Base-by-base conservation (phyloP, 805 yeast genomes). In the Teunomyces barrocoloradensis region DNA sequence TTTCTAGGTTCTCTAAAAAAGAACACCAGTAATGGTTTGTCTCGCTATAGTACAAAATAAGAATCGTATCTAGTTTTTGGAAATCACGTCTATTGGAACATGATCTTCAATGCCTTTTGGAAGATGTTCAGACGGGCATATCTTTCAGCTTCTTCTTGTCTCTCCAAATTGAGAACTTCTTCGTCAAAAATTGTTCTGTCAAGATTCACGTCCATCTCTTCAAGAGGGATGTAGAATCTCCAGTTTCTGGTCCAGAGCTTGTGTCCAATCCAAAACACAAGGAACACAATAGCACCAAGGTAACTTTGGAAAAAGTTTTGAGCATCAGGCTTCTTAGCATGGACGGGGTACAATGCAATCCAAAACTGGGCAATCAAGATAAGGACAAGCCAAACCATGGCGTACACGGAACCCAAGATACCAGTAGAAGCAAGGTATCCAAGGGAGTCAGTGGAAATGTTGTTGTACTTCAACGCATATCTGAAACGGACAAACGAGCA, bases 281-380 rank as follows among this genome's bases (percentile, higher is more conserved):
- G 40, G 29, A 68, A 56, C n/a, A 68, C 68, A 20, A 62, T 53
- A 21, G 64, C 69, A 42, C 69, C 73, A 46, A 68, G 56, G 53
- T 68, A 68, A 38, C 53, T 54, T 46, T 68, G 65, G 60, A 68
- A 68, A 47, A 68, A 68, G 47, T 57, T 55, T 11, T 48, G 40
- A 12, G 60, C 71, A 43, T 56, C 50, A n/a, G 68, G 64, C 27
- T 49, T 59, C 44, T 56, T 53, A 15, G 50, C 45, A 17, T 55
- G 71, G 47, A 63, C 52, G 6, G 77, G 77, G 62, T 52, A 72
- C 47, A 72, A 66, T 4, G 77, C 73, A 42, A 72, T 71, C 74
- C 74, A 72, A 56, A 72, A 72, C 55, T 72, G 76, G 20, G 72
- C 74, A 46, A 72, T 57, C 53, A 72, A 61, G 43, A 72, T 64